Evolutionary conservation across 345 rosid genomes (phyloP), one percentile per base, ranked within the genome.

Genomic region (Bruguiera gymnorhiza): DNA sequence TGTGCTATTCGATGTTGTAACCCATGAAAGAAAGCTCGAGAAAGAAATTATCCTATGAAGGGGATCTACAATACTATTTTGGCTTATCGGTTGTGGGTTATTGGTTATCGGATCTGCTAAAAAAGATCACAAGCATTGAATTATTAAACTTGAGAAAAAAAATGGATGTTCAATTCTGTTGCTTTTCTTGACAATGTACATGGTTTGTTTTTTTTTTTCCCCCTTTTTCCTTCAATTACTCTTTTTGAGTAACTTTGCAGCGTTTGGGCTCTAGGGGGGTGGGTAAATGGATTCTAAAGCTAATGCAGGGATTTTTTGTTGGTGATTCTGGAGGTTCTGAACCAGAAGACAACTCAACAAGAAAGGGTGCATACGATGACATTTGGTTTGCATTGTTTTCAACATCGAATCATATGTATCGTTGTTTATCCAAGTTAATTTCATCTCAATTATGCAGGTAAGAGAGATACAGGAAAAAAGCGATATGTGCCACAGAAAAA

Each of bases 251-350:
- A 16, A 75, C 55, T 30, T 73, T 50, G 69, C 50, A 53, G 31
- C 50, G 15, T 29, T 76, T 73, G 56, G 74, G 73, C 70, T 69
- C n/a, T 37, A 91, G 97, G 91, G 98, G 98, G 31, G 84, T 91
- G 19, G 98, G 98, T 23, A 89, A 91, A 71, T 94, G 93, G 98
- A 84, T 89, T 75, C 46, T 94, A 66, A 88, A 65, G 82, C 83
- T 83, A 57, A 73, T 86, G 87, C 79, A 86, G 77, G 90, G 87
- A 60, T 86, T 82, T 78, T 94, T 89, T 72, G 82, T 77, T 27
- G 65, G 31, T 69, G 85, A 67, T 61, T 72, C 78, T 50, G 81
- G 60, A 61, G 48, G 60, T 85, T 86, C 95, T 67, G 87, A 85
- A 65, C 82, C 83, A 60, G 93, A 91, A 77, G 84, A 78, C 37